These are phyloP conservation scores for Epichloe elymi DNA, from an alignment of 2,329 filamentous ascomycete species.

Conservation along the genomic window DNA sequence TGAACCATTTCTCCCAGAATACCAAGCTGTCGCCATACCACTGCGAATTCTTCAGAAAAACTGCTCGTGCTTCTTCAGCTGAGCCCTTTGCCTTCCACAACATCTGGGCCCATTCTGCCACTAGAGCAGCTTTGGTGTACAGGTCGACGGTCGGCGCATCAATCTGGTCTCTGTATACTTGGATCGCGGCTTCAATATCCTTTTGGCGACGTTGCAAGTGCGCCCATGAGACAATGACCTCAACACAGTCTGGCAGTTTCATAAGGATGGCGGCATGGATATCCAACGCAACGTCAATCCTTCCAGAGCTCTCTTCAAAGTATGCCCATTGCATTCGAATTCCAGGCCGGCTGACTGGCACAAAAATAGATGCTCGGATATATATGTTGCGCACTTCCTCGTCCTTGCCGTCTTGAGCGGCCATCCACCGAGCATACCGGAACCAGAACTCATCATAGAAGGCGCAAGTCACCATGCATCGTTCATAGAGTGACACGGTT, in stretches of 20 bases:
- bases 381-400: slow-evolving; percentile 91
- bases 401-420: slow-evolving; percentile 62
- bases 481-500: slow-evolving; percentile 77
- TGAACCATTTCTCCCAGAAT: slow-evolving; percentile 83
- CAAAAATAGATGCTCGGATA: slow-evolving; percentile 75
- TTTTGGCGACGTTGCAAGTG: slow-evolving; percentile 74
- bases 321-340: slow-evolving; percentile 85
- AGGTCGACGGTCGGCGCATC: slow-evolving; percentile 58
- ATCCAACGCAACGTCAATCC: slow-evolving; percentile 65
- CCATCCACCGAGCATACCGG: slow-evolving; percentile 93
- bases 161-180: slow-evolving; percentile 70
- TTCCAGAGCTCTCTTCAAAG: slow-evolving; percentile 77
- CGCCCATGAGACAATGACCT: slow-evolving; percentile 78
- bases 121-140: slow-evolving; percentile 73
- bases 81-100: slow-evolving; percentile 81
- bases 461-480: slow-evolving; percentile 82
- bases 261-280: slow-evolving; percentile 74
- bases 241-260: slow-evolving; percentile 66
- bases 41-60: slow-evolving; percentile 71
- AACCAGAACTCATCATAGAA: slow-evolving; percentile 98
- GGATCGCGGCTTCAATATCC: slow-evolving; percentile 72
- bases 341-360: slow-evolving; percentile 72
- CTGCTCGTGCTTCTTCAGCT: slow-evolving; percentile 64
- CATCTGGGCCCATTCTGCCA: slow-evolving; percentile 77
- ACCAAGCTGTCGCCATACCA: slow-evolving; percentile 74